phyloP scores from a whole-genome alignment of 805 yeast genomes.

The Hermanozyma aechmeae region DNA sequence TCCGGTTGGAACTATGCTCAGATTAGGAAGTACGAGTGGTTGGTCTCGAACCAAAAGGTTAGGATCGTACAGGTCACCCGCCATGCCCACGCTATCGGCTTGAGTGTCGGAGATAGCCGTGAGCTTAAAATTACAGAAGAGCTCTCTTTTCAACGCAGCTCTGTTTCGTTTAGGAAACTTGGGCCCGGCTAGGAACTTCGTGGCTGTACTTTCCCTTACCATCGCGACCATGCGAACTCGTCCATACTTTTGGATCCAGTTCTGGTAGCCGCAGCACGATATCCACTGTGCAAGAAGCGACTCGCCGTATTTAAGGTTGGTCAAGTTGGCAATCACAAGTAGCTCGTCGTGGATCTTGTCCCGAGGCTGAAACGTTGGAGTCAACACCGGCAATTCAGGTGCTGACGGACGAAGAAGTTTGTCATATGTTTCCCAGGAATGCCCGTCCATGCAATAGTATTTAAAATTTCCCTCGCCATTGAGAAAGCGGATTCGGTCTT shows the following conservation, averaged over 20 bases:
- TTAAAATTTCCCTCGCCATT: conserved; percentile 25
- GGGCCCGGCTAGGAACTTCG: conserved; percentile 51
- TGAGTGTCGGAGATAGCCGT: conserved; percentile 35
- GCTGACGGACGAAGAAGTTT: conserved; percentile 38
- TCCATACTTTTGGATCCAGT: conserved; percentile 68
- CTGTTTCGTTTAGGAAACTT: conserved; percentile 47
- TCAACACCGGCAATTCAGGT: conserved; percentile 34
- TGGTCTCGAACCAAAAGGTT: conserved; percentile 25
- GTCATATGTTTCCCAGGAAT: conserved; percentile 55
- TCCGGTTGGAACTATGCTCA: conserved; percentile 18
- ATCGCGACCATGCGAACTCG: conserved; percentile 67
- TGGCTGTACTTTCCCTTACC: conserved; percentile 47
- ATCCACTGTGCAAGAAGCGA: conserved; percentile 69
- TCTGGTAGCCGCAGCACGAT: conserved; percentile 53
- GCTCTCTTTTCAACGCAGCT: conserved; percentile 53
- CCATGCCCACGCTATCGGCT: conserved; percentile 11
- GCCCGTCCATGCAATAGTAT: conserved; percentile 42
- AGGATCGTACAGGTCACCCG: conserved; percentile 28
- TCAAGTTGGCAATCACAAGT: conserved; percentile 50
- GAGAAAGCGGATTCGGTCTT: conserved; percentile 15
- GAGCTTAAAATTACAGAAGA: conserved; percentile 50
- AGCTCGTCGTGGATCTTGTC: conserved; percentile 43
- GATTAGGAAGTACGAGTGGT: conserved; percentile 21
- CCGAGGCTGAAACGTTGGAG: conserved; percentile 16
- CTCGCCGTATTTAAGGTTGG: conserved; percentile 43